Evolutionary conservation across 2,329 filamentous ascomycete species (phyloP).

Genomic region (Alternaria rosae): DNA sequence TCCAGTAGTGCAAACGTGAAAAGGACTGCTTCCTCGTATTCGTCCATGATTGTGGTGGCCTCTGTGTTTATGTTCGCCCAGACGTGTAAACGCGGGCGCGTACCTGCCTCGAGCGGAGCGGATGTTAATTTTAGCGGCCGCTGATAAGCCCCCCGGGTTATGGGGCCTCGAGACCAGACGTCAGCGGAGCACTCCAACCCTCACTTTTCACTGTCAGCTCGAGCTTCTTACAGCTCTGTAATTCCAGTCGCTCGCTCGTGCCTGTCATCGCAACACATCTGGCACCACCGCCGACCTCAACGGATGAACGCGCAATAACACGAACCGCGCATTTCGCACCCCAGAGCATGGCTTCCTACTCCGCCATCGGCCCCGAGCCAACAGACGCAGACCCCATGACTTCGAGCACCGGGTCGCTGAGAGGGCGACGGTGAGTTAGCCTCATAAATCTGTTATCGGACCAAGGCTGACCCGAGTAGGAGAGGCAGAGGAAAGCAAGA

Average conservation of each 20-base stretch:
- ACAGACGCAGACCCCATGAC: slow-evolving; percentile 52
- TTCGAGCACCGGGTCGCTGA: slow-evolving; percentile 51
- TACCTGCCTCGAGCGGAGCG: slow-evolving; percentile 18
- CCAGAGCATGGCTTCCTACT: slow-evolving; percentile 56
- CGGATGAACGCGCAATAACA: slow-evolving; percentile 41
- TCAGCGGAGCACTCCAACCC: slow-evolving; percentile 14
- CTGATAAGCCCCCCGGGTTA: slow-evolving; percentile 9
- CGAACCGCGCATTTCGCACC: slow-evolving; percentile 17
- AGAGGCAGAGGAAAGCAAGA: slow-evolving; percentile 72
- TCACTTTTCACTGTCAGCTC: slow-evolving; percentile 7
- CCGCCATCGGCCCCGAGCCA: slow-evolving; percentile 52
- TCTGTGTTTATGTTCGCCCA: slow-evolving; percentile 14
- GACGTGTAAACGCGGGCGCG: slow-evolving; percentile 25
- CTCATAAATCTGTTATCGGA: background rate
- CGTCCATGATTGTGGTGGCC: slow-evolving; percentile 39
- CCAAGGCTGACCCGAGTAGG: slow-evolving; percentile 50
- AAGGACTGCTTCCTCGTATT: slow-evolving; percentile 50
- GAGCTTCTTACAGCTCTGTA: background rate
- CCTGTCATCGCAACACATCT: background rate
- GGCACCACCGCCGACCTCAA: background rate
- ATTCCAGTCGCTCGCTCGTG: background rate
- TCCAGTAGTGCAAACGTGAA: slow-evolving; percentile 56
- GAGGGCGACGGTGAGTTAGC: slow-evolving; percentile 44
- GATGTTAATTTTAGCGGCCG: slow-evolving; percentile 24
- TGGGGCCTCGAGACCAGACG: slow-evolving; percentile 11